phyloP scores from a whole-genome alignment of 139 green algal genomes.

The Tetraselmis striata region DNA sequence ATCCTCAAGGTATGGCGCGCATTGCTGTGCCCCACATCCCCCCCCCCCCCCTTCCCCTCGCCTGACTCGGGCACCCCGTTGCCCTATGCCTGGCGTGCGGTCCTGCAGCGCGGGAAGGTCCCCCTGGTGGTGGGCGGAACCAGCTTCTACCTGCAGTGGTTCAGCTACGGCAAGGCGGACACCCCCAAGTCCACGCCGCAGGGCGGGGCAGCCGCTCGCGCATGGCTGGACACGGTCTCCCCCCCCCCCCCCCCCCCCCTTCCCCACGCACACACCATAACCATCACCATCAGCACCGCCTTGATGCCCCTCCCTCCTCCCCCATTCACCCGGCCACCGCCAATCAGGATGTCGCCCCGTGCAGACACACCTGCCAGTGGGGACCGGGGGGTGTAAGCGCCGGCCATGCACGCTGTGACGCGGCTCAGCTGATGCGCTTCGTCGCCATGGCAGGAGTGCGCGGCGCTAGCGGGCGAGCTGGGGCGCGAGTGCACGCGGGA shows the following conservation, averaged over 20 bases:
- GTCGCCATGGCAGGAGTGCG: no score
- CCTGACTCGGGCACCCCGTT: background rate
- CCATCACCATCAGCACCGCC: no score
- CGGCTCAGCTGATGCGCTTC: no score
- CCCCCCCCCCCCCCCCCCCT: no score
- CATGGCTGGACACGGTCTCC: constrained; percentile 23
- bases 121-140: constrained; percentile 92
- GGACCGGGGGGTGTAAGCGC: no score
- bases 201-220: constrained; percentile 26
- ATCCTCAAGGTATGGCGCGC: constrained; percentile 49
- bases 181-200: constrained; percentile 46
- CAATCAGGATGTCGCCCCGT: no score
- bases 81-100: no score
- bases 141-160: constrained; percentile 91
- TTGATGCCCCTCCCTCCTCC: no score
- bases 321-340: no score
- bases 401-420: no score
- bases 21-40: background rate
- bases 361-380: no score
- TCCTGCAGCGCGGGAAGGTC: constrained; percentile 53
- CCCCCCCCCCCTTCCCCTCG: background rate
- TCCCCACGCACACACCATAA: no score
- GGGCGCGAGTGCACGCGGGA: constrained; percentile 20
- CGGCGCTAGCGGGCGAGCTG: background rate
- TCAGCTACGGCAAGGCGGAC: constrained; percentile 64